Base-by-base conservation (phyloP, 2,329 filamentous ascomycete genomes). In the Monosporascus sp. region DNA sequence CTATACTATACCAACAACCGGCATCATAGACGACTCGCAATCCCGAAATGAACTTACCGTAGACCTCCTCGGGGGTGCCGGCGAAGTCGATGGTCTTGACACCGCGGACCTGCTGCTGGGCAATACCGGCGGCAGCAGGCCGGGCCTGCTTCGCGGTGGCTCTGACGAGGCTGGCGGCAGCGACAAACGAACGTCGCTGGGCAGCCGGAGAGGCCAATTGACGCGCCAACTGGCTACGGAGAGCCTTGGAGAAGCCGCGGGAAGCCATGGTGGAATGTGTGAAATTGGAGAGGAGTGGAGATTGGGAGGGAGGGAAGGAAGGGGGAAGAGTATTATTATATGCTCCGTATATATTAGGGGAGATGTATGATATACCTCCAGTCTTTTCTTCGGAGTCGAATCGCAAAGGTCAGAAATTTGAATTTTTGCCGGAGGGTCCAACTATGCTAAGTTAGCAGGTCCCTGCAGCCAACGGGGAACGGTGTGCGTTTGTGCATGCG, bases 51-150 rank as follows among this genome's bases (percentile, higher is more conserved):
- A 58, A 69, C 82, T 67, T 76, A 95, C 90, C 90, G 73, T 89
- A 97, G 72, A 99, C 94, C 63, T 87, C 84, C 84, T 99, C 94
- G 80, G 95, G 93, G 72, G 83, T 82, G 69, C 91, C 94, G 64
- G 94, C 94, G 75, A 99, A 99, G 85, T 97, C 92, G 75, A 99
- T 93, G 66, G 93, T 97, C 90, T 99, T 97, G 70, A 96, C 78
- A 74, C 94, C 94, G 71, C 94, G 88, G 63, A 82, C 78, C 80
- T 90, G 87, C 72, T 84, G 80, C 57, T 68, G 66, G 52, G 69
- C 68, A 61, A 73, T 70, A 57, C 72, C 75, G 63, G 75, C 71
- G 48, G 77, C 72, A 59, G 70, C 70, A 61, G 76, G 76, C 60
- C 77, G 74, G 63, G 75, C 67, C 63, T 70, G 72, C 64, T 74